These are phyloP conservation scores for Chalaropsis ovoidea DNA, from an alignment of 2,329 filamentous ascomycete genomes.

Conservation along the genomic window DNA sequence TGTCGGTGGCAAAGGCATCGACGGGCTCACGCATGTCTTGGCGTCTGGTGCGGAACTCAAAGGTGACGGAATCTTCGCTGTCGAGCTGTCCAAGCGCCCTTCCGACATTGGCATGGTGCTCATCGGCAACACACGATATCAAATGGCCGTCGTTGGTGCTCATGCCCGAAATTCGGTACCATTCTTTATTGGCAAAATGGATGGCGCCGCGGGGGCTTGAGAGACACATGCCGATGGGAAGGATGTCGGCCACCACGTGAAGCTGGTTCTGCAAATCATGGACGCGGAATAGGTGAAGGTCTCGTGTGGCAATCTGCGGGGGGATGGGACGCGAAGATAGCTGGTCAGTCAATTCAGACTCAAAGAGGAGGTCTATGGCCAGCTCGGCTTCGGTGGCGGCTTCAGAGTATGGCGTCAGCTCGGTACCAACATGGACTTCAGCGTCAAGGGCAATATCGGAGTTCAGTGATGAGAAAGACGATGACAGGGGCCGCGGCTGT, in stretches of 20 bases:
- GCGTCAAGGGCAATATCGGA: neutral
- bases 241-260: constrained; percentile 62
- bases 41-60: constrained; percentile 39
- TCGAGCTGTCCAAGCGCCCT: constrained; percentile 28
- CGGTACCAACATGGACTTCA: neutral
- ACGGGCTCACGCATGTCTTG: neutral
- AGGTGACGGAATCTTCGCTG: constrained; percentile 35
- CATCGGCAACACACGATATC: constrained; percentile 39
- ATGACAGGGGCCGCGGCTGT: no score
- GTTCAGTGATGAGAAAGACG: neutral
- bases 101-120: constrained; percentile 37
- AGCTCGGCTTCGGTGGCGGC: neutral
- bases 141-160: constrained; percentile 32
- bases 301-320: neutral
- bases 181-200: constrained; percentile 62
- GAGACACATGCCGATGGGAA: constrained; percentile 65
- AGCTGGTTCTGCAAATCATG: constrained; percentile 42
- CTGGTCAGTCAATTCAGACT: neutral
- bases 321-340: neutral
- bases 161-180: constrained; percentile 43
- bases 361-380: constrained; percentile 3
- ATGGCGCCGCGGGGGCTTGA: constrained; percentile 54
- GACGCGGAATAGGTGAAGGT: neutral
- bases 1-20: constrained; percentile 1
- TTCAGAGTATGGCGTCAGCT: neutral